Conservation (phyloP, 768 basidiomycete genomes). For the Tulasnella sp. region DNA sequence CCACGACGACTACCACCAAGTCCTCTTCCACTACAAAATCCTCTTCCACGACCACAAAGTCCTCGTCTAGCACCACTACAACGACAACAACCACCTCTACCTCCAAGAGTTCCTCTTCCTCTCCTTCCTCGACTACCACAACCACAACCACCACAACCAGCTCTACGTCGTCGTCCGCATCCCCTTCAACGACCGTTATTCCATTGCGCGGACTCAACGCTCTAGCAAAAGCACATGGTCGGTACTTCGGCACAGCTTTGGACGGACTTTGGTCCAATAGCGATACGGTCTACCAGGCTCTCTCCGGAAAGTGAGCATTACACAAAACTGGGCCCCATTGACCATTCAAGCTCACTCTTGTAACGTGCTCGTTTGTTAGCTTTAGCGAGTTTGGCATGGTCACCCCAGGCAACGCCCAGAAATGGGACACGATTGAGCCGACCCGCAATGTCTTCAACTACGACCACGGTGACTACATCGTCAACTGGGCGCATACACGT, state of each 20-base stretch:
- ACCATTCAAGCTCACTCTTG: conserved; percentile 44
- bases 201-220: conserved; percentile 19
- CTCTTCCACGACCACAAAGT: conserved; percentile 10
- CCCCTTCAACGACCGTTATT: conserved; percentile 6
- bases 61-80: not conserved
- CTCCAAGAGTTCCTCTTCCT: not conserved
- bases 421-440: conserved; percentile 26
- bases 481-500: conserved; percentile 21
- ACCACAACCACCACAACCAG: conserved; percentile 22
- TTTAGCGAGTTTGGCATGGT: conserved; percentile 26
- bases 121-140: conserved; percentile 7
- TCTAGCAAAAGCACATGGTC: conserved; percentile 27
- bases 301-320: conserved; percentile 25
- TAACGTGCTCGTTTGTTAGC: not conserved
- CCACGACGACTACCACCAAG: not conserved
- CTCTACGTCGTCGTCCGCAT: not conserved
- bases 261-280: conserved; percentile 25
- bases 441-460: conserved; percentile 11
- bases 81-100: conserved; percentile 11
- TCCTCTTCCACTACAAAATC: not conserved
- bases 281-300: conserved; percentile 25
- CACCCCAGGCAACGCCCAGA: conserved; percentile 23
- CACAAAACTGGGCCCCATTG: conserved; percentile 49
- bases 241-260: conserved; percentile 29
- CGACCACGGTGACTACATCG: conserved; percentile 7